phyloP scores from a whole-genome alignment of 2,329 filamentous ascomycete genomes.

The Alternaria viburni region DNA sequence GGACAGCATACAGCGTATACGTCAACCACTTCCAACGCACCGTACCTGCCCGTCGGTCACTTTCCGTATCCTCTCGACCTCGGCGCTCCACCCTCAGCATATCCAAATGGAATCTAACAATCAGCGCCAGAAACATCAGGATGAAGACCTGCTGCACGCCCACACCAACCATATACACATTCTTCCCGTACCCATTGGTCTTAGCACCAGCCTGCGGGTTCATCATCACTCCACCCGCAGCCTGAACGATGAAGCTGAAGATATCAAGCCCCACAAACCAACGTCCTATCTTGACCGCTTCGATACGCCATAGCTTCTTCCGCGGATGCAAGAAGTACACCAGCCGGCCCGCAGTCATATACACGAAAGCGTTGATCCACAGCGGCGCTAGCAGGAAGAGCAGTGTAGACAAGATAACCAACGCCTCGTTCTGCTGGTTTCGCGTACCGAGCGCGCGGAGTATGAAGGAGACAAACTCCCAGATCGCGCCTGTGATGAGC shows the following conservation, averaged over 20 bases:
- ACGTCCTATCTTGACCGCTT: slow-evolving; percentile 40
- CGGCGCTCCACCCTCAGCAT: not conserved
- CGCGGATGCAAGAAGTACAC: slow-evolving; percentile 49
- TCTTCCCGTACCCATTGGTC: not conserved
- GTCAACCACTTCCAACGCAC: slow-evolving; percentile 32
- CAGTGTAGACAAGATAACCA: not conserved
- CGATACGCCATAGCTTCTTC: slow-evolving; percentile 44
- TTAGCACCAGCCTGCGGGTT: not conserved
- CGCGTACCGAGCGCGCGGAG: not conserved
- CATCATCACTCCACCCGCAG: not conserved
- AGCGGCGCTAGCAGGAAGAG: slow-evolving; percentile 17
- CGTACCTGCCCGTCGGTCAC: not conserved
- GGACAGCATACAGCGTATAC: slow-evolving; percentile 50
- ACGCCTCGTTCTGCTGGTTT: not conserved
- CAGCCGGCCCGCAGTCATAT: slow-evolving; percentile 49
- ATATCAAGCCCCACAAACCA: not conserved
- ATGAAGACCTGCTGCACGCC: not conserved
- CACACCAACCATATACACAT: not conserved
- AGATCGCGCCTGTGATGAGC: not conserved
- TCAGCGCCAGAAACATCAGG: not conserved
- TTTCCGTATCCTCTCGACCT: rapidly evolving
- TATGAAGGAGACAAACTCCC: not conserved
- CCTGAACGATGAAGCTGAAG: not conserved
- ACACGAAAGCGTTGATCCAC: slow-evolving; percentile 56
- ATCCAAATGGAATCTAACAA: not conserved